phyloP scores from a whole-genome alignment of 1,284 basidiomycete species.

The Tilletiopsis washingtonensis region DNA sequence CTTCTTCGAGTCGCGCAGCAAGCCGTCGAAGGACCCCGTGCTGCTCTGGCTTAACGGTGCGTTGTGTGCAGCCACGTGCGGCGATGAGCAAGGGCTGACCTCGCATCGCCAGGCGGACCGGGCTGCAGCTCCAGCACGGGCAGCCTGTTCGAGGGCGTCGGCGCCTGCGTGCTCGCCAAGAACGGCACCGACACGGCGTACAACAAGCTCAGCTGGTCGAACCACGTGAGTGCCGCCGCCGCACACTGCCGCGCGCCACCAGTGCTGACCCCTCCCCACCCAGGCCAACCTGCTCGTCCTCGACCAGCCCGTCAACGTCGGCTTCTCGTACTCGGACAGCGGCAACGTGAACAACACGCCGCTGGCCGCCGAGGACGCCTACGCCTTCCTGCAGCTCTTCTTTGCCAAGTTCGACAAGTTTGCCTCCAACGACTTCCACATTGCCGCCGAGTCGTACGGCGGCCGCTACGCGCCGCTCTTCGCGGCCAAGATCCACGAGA shows the following conservation, averaged over 20 bases:
- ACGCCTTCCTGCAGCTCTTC: constrained; percentile 83
- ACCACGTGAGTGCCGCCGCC: too few species aligned
- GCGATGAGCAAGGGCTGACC: neutral
- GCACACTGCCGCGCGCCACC: too few species aligned
- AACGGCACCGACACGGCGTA: constrained; percentile 61
- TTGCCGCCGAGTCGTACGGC: constrained; percentile 57
- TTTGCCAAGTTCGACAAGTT: constrained; percentile 52
- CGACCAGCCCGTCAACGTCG: constrained; percentile 71
- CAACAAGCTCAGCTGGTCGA: constrained; percentile 74
- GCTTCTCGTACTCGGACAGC: constrained; percentile 72
- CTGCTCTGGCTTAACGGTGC: constrained; percentile 82
- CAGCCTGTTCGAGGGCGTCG: constrained; percentile 71
- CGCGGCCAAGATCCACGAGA: constrained; percentile 36
- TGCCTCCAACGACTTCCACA: constrained; percentile 39
- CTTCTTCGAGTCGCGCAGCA: constrained; percentile 71
- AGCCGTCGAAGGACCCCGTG: constrained; percentile 68
- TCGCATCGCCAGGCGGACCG: neutral
- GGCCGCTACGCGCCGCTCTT: constrained; percentile 54
- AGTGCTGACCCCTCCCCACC: too few species aligned
- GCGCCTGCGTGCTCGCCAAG: constrained; percentile 67
- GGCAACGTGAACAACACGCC: constrained; percentile 65
- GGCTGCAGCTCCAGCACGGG: constrained; percentile 12
- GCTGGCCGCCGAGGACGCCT: constrained; percentile 72
- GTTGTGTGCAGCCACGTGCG: constrained; percentile 11
- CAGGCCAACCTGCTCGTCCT: constrained; percentile 66